phyloP scores from a whole-genome alignment of 768 basidiomycete species.

The Russula ochroleuca region DNA sequence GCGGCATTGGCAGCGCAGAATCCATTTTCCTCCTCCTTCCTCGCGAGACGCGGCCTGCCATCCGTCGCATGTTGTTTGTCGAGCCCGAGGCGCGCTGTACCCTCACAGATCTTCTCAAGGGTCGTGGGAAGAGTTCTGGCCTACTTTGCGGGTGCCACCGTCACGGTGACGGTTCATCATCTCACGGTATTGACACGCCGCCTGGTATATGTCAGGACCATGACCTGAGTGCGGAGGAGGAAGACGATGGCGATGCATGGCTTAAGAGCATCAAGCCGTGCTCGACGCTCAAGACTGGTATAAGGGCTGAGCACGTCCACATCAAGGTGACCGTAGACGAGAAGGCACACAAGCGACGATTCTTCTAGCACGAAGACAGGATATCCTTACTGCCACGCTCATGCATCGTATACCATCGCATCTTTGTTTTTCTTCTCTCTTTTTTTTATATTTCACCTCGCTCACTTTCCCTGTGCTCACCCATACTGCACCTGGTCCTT shows the following conservation, averaged over 20 bases:
- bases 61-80: conserved; percentile 91
- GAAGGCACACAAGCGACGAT: conserved; percentile 65
- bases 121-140: conserved; percentile 66
- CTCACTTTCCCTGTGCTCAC: conserved; percentile 6
- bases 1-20: conserved; percentile 65
- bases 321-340: conserved; percentile 72
- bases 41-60: conserved; percentile 82
- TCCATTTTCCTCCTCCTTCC: conserved; percentile 96
- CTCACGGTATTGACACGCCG: conserved; percentile 42
- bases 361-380: conserved; percentile 49
- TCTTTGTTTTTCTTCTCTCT: not conserved
- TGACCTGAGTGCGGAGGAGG: conserved; percentile 58
- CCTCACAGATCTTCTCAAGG: conserved; percentile 84
- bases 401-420: conserved; percentile 2
- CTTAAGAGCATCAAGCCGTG: conserved; percentile 69
- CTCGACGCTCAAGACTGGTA: conserved; percentile 40
- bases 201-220: conserved; percentile 54
- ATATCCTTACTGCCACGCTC: not conserved
- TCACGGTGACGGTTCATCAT: conserved; percentile 29
- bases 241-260: conserved; percentile 88
- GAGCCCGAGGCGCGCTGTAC: conserved; percentile 89
- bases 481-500: not conserved
- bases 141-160: conserved; percentile 74
- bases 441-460: not conserved
- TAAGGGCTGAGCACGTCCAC: conserved; percentile 56